Conservation (phyloP, 164 flowering plant species). For the Nymphaea thermarum region DNA sequence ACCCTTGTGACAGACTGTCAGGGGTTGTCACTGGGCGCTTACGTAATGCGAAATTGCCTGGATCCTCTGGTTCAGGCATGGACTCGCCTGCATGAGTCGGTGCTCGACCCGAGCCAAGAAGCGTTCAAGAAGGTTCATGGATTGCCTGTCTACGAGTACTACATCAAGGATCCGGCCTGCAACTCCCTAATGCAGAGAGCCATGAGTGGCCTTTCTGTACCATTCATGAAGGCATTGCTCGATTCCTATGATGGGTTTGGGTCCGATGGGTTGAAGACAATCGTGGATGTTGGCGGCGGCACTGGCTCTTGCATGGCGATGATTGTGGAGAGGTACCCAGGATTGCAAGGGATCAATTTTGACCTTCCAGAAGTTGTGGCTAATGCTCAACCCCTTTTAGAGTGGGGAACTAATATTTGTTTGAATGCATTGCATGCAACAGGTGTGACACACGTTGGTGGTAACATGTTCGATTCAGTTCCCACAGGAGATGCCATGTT, state of each 20-base stretch:
- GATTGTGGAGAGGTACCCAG: constrained; percentile 34
- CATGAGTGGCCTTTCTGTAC: constrained; percentile 73
- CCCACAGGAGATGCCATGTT: constrained; percentile 58
- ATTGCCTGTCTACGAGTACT: constrained; percentile 37
- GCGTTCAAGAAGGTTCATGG: constrained; percentile 61
- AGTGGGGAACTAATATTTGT: neutral
- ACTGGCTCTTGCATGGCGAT: constrained; percentile 61
- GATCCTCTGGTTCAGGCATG: constrained; percentile 50
- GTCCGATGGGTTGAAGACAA: constrained; percentile 26
- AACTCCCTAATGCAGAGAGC: constrained; percentile 61
- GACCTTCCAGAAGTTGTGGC: constrained; percentile 76
- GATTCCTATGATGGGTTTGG: constrained; percentile 65
- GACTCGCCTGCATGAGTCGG: constrained; percentile 52
- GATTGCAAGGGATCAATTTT: constrained; percentile 55
- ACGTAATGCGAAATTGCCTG: constrained; percentile 74
- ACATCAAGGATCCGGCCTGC: constrained; percentile 52
- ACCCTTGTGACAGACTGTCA: constrained; percentile 46
- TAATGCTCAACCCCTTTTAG: constrained; percentile 20
- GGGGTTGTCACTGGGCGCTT: constrained; percentile 50
- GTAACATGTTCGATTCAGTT: constrained; percentile 59
- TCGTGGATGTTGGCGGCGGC: constrained; percentile 82
- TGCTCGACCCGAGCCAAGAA: constrained; percentile 32
- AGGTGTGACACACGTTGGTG: constrained; percentile 66
- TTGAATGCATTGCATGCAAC: neutral
- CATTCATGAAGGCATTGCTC: constrained; percentile 59